These are phyloP conservation scores for Aspergillus ellipticus DNA, from an alignment of 495 filamentous ascomycete genomes.

Conservation along the genomic window DNA sequence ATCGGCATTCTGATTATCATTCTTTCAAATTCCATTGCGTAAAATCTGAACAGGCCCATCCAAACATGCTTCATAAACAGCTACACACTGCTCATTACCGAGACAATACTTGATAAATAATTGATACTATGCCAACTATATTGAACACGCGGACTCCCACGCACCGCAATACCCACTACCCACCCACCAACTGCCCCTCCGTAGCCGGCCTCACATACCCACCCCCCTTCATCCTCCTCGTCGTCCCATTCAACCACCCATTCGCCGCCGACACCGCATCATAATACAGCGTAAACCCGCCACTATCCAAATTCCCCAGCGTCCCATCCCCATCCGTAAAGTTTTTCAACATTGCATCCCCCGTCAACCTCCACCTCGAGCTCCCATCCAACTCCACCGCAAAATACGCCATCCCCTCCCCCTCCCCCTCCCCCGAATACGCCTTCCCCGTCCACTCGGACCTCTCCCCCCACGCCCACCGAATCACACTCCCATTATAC, in stretches of 20 bases:
- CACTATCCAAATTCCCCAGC: constrained; percentile 14
- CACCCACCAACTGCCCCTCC: not conserved
- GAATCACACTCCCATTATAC: not conserved
- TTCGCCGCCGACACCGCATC: not conserved
- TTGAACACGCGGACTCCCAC: no score
- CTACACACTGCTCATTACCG: no score
- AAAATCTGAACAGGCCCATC: no score
- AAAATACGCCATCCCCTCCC: constrained; percentile 5
- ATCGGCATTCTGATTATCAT: no score
- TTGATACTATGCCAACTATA: no score
- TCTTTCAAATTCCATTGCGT: no score
- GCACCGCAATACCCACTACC: not conserved
- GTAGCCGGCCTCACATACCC: not conserved
- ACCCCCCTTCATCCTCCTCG: not conserved
- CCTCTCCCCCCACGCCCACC: not conserved
- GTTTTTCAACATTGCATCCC: constrained; percentile 10
- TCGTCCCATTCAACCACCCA: not conserved
- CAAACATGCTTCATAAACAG: no score
- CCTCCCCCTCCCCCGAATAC: constrained; percentile 4
- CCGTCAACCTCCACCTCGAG: constrained; percentile 17
- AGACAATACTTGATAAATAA: no score
- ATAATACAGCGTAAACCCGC: not conserved
- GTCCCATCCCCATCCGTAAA: constrained; percentile 10
- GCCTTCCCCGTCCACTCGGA: not conserved
- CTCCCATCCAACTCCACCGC: constrained; percentile 15